A percentile compares a stretch with the other conserved stretches of the same genome.
Conservation (phyloP, 768 basidiomycete genomes). For the Gyrodon lividus region DNA sequence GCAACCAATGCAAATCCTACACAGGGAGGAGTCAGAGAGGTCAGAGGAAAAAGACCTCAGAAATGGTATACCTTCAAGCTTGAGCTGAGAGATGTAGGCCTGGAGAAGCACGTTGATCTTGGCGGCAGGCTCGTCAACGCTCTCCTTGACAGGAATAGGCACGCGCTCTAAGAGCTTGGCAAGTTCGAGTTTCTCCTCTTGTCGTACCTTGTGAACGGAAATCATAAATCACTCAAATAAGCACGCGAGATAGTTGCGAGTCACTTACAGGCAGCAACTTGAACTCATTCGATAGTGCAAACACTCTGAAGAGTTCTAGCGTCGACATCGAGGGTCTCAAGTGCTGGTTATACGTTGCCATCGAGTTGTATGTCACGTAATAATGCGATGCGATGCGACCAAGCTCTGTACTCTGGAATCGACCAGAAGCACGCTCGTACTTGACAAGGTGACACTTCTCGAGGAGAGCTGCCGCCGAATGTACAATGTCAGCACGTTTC, state of each 20-base stretch:
- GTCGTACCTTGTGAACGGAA: conserved; percentile 50
- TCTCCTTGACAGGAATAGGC: conserved; percentile 96
- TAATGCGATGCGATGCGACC: conserved; percentile 94
- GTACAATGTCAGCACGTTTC: conserved; percentile 91
- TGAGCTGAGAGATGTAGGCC: conserved; percentile 91
- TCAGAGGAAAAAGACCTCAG: neutral
- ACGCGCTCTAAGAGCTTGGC: conserved; percentile 90
- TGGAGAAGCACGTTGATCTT: conserved; percentile 97
- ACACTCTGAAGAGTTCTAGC: conserved; percentile 92
- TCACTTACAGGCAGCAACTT: conserved; percentile 73
- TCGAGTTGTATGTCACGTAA: conserved; percentile 92
- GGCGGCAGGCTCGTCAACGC: conserved; percentile 92
- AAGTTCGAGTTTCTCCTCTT: conserved; percentile 85
- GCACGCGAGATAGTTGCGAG: neutral
- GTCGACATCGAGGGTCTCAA: conserved; percentile 82
- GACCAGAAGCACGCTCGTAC: conserved; percentile 85
- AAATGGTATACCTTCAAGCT: conserved; percentile 66
- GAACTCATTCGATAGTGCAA: conserved; percentile 94
- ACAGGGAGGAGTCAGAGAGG: neutral
- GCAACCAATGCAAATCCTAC: conserved; percentile 80
- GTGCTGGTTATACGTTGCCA: conserved; percentile 97
- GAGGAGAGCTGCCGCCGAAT: conserved; percentile 88
- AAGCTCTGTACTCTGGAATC: conserved; percentile 91
- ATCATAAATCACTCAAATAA: conserved; percentile 5
- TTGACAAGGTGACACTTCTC: conserved; percentile 95